Base-by-base conservation (phyloP, 2,329 filamentous ascomycete species). In the Colletotrichum cordylinicola region DNA sequence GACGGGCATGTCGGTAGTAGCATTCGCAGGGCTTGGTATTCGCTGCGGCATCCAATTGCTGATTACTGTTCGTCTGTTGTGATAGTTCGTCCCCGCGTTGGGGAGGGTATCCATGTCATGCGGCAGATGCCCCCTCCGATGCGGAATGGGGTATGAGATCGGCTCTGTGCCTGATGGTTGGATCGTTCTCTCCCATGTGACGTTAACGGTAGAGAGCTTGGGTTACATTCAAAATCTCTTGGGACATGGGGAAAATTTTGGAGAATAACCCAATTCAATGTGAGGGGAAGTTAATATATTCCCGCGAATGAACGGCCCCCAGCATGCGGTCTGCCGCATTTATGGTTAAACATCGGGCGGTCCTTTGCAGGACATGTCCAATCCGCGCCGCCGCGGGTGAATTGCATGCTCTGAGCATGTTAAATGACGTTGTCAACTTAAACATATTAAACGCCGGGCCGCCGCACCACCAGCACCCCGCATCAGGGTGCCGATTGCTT, bases 191-290 rank as follows among this genome's bases (percentile, higher is more conserved):
- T n/a, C 68, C 37, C 69, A 43, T 58, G 72, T 75, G 68, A 61
- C 61, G 48, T 39, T 39, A 52, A 16, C 18, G 31, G 31, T 35
- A 35, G n/a, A 37, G 33, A 58, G 55, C 31, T 62, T 24, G 64
- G 70, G 73, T 75, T 73, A 8, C 73, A 73, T 68, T 64, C 43
- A 13, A 58, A 48, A 75, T 68, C 70, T 68, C 70, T 73, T 75
- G 73, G 62, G 56, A 56, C 52, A 66, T 65, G 69, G 68, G 62
- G 62, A 56, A 56, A 61, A 4, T 33, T 67, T 52, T 52, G 43
- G 43, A 70, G 39, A 27, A 35, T 16, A 35, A 60, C 56, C 33
- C 37, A 27, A 55, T 24, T 21, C 43, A 24, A 27, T 29, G 35
- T 73, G 70, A 73, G 73, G 68, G 73, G 70, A 55, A 70, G 56